Evolutionary conservation across 139 green algal species (phyloP).

Genomic region (Chlorella sp.): DNA sequence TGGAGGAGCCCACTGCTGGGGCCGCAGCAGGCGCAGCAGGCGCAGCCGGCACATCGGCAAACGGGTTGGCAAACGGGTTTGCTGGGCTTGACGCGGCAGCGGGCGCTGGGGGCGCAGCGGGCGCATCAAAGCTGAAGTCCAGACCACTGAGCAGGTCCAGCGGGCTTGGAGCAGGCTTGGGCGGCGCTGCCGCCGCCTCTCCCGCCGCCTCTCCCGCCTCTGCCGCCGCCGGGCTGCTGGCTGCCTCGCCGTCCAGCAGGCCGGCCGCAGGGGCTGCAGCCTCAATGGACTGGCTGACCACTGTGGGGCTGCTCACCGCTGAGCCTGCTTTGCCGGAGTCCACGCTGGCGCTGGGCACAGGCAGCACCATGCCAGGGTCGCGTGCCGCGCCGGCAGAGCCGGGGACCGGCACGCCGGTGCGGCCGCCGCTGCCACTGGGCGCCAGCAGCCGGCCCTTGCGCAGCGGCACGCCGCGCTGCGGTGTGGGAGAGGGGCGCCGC

Average conservation of each 20-base stretch:
- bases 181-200: background rate
- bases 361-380: slow-evolving; percentile 52
- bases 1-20: background rate
- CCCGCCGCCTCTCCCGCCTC: background rate
- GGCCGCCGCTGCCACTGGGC: background rate
- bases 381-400: background rate
- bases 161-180: slow-evolving; percentile 1
- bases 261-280: background rate
- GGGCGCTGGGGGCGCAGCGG: background rate
- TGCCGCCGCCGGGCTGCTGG: slow-evolving; percentile 31
- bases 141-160: slow-evolving; percentile 43
- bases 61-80: slow-evolving; percentile 15
- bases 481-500: background rate
- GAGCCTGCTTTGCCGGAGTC: background rate
- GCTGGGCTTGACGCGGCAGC: background rate
- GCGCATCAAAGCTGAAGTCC: slow-evolving; percentile 29
- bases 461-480: slow-evolving; percentile 48
- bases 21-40: background rate
- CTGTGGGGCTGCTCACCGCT: background rate
- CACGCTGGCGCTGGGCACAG: slow-evolving; percentile 12
- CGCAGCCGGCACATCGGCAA: slow-evolving; percentile 5
- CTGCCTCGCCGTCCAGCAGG: background rate
- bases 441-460: slow-evolving; percentile 45
- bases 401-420: too few species aligned
- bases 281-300: background rate